These are phyloP conservation scores for Pseudogymnoascus pannorum DNA, from an alignment of 2,329 filamentous ascomycete genomes.

Conservation along the genomic window DNA sequence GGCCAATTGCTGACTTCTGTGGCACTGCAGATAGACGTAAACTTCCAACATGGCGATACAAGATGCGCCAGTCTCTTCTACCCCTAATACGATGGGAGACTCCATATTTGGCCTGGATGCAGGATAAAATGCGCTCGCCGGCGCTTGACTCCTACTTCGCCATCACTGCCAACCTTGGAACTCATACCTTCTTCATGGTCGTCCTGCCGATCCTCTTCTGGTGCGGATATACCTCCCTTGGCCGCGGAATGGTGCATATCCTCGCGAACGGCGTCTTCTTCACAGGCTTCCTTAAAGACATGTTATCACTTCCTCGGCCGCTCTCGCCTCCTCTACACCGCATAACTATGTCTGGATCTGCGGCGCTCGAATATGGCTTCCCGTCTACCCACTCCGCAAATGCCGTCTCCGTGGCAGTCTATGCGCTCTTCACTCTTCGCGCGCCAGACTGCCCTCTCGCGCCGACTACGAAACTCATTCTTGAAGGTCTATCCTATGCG, in stretches of 20 bases:
- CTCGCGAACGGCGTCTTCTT: constrained; percentile 74
- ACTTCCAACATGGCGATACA: constrained; percentile 84
- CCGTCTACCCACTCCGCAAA: constrained; percentile 97
- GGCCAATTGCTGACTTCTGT: constrained; percentile 5
- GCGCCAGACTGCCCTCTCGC: constrained; percentile 56
- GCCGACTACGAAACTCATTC: constrained; percentile 48
- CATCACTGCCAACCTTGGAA: constrained; percentile 90
- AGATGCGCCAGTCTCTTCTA: constrained; percentile 70
- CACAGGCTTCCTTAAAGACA: constrained; percentile 90
- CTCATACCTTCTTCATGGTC: constrained; percentile 98
- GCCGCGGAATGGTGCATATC: constrained; percentile 62
- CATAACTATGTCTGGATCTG: constrained; percentile 96
- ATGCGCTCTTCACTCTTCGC: constrained; percentile 65
- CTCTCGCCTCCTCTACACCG: constrained; percentile 85
- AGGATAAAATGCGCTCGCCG: constrained; percentile 71
- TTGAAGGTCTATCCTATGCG: constrained; percentile 68
- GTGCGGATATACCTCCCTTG: constrained; percentile 81
- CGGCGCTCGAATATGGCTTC: constrained; percentile 92
- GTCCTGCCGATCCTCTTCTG: constrained; percentile 92
- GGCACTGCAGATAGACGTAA: constrained; percentile 61
- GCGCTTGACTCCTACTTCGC: constrained; percentile 94
- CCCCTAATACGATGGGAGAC: constrained; percentile 92
- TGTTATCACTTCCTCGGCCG: constrained; percentile 85
- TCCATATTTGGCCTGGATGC: constrained; percentile 81
- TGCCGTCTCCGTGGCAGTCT: constrained; percentile 87